Evolutionary conservation across 2,329 filamentous ascomycete genomes (phyloP), one percentile per base, ranked within the genome.

Genomic region (Furcasterigmium furcatum): DNA sequence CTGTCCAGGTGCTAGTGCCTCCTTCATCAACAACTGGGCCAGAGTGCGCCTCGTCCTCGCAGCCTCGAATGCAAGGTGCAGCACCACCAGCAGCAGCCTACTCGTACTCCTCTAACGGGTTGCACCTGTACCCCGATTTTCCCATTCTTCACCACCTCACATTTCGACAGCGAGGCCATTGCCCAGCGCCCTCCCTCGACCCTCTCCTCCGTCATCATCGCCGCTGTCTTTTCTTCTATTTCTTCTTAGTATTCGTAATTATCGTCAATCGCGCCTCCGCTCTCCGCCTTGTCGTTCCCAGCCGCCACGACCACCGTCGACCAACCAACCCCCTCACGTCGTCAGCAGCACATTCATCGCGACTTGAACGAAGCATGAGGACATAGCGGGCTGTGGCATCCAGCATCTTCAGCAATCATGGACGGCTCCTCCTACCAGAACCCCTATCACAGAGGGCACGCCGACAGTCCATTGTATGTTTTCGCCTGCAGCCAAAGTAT

Each of bases 401-500:
- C 34, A 36, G 34, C 34, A 36, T 18, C 34, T 36, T 19, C 19
- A 16, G 34, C 34, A 36, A 27, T 18, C 34, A 43, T 43, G 41
- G 41, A 43, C 41, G 41, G 41, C 41, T 36, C 41, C 32, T 36
- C 41, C 12, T 43, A 43, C 21, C 41, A 43, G 32, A 43, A 43
- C 12, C 41, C 41, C 22, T 43, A 43, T 16, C 20, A 27, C 32
- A 43, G 41, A 30, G 41, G 30, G 16, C 34, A 36, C 34, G n/a
- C 19, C 30, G 32, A 43, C 19, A 43, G 41, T 16, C 41, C 41
- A 9, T 18, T 43, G 41, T 43, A 22, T 27, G 41, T 43, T 21
- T n/a, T n/a, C 12, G 22, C 19, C 19, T 32, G n/a, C 12, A 14
- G 24, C 19, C 21, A 14, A 35, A 19, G 6, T 20, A n/a, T n/a